Evolutionary conservation across 345 rosid species (phyloP).

Genomic region (Pelargonium nanum): DNA sequence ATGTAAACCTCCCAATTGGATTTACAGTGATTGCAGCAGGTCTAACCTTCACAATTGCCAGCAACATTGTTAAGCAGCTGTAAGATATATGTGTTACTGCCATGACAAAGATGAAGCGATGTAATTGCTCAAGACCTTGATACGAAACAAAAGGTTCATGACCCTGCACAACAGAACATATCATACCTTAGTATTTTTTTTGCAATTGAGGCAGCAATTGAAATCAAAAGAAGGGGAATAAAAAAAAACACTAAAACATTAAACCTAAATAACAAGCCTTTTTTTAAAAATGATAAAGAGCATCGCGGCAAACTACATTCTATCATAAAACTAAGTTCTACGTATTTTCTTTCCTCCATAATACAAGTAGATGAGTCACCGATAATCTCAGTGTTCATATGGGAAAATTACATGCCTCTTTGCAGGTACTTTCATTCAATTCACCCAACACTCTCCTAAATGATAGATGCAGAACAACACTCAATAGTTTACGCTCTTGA

Average conservation of each 20-base stretch:
- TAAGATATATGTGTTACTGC: conserved; percentile 86
- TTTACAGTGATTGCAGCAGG: conserved; percentile 1
- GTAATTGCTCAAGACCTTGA: conserved; percentile 86
- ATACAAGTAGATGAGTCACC: not conserved
- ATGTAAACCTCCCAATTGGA: not conserved
- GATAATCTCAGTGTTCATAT: not conserved
- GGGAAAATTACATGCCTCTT: conserved; percentile 39
- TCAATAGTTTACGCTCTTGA: conserved; percentile 38
- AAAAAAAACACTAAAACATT: not conserved
- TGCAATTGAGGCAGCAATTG: conserved; percentile 2
- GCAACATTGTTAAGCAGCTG: conserved; percentile 93
- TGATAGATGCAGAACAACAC: conserved; percentile 20
- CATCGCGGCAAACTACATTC: not conserved
- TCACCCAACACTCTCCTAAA: conserved; percentile 48
- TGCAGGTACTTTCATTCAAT: conserved; percentile 44
- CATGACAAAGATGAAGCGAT: conserved; percentile 97
- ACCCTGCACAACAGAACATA: conserved; percentile 40
- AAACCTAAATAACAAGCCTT: not conserved
- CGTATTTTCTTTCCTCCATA: not conserved
- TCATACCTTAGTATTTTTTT: not conserved
- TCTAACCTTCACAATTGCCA: conserved; percentile 83
- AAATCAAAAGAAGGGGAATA: not conserved
- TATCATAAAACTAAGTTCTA: not conserved
- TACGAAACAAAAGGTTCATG: conserved; percentile 85
- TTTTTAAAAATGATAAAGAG: not conserved